A percentile compares a stretch with the other conserved stretches of the same genome.
These are phyloP conservation scores for Fusarium kyushuense DNA, from an alignment of 2,329 filamentous ascomycete species.

Conservation along the genomic window DNA sequence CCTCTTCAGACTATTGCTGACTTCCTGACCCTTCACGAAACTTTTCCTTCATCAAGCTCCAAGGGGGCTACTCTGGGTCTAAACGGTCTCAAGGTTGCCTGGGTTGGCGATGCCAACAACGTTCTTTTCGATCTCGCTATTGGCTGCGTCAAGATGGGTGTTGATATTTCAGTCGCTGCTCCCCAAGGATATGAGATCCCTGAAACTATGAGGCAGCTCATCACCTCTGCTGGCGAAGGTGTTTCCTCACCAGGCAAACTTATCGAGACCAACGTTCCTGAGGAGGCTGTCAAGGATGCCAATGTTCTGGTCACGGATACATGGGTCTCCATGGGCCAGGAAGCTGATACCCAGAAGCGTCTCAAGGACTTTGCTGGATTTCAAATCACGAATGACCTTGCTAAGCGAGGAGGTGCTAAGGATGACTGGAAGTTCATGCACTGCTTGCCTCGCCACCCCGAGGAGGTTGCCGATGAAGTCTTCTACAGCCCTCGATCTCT, in stretches of 20 bases:
- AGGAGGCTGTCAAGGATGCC: slow-evolving; percentile 86
- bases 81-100: slow-evolving; percentile 89
- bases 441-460: slow-evolving; percentile 89
- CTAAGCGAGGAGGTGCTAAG: slow-evolving; percentile 86
- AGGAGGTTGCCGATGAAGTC: slow-evolving; percentile 94
- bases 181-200: slow-evolving; percentile 89
- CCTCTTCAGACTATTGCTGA: slow-evolving; percentile 95
- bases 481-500: slow-evolving; percentile 89
- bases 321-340: slow-evolving; percentile 98
- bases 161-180: slow-evolving; percentile 88
- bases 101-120: slow-evolving; percentile 97
- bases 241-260: slow-evolving; percentile 73
- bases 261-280: slow-evolving; percentile 80
- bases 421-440: slow-evolving; percentile 98
- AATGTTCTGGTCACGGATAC: slow-evolving; percentile 96
- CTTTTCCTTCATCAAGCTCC: slow-evolving; percentile 66
- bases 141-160: slow-evolving; percentile 85
- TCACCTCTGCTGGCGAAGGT: slow-evolving; percentile 70
- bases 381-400: slow-evolving; percentile 89
- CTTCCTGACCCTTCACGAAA: slow-evolving; percentile 89
- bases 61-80: slow-evolving; percentile 69
- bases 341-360: slow-evolving; percentile 82
- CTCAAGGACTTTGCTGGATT: slow-evolving; percentile 88
- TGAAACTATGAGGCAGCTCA: slow-evolving; percentile 76
- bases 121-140: slow-evolving; percentile 95